Conservation (phyloP, 345 rosid species). For the rapeseed (Brassica napus) region DNA sequence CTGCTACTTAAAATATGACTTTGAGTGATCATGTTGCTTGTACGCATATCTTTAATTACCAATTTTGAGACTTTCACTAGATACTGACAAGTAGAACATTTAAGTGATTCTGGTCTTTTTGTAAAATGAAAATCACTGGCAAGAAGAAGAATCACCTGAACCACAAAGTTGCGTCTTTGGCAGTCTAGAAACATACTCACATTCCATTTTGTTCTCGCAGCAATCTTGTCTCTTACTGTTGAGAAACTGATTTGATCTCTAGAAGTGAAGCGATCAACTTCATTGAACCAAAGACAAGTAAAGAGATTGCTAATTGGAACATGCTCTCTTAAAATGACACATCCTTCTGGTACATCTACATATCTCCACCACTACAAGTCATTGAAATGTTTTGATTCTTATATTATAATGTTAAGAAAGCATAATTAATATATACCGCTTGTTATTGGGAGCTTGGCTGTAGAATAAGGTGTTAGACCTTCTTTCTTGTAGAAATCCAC, state of each 20-base stretch:
- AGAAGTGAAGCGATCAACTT: slow-evolving; percentile 85
- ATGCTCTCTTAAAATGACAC: slow-evolving; percentile 88
- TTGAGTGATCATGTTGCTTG: background rate
- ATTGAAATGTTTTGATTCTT: background rate
- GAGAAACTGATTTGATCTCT: slow-evolving; percentile 92
- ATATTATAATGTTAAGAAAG: background rate
- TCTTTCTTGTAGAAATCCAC: slow-evolving; percentile 75
- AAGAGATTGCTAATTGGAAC: slow-evolving; percentile 81
- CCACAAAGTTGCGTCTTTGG: slow-evolving; percentile 86
- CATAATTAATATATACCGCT: slow-evolving; percentile 51
- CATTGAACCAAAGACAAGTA: slow-evolving; percentile 87
- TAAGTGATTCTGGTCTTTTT: background rate
- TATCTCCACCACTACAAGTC: slow-evolving; percentile 12
- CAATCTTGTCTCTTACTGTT: slow-evolving; percentile 76
- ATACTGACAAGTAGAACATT: background rate
- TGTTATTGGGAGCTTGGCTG: slow-evolving; percentile 76
- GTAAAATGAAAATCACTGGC: background rate
- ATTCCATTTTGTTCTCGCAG: slow-evolving; percentile 66
- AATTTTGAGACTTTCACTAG: background rate
- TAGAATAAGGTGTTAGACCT: slow-evolving; percentile 73
- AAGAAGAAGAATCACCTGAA: slow-evolving; percentile 60
- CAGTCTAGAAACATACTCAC: slow-evolving; percentile 86
- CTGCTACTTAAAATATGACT: background rate
- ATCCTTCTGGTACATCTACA: slow-evolving; percentile 97
- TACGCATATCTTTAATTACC: too few relatives aligned